A percentile compares a stretch with the other conserved stretches of the same genome.
phyloP scores from a whole-genome alignment of 2,329 filamentous ascomycete genomes.

The Scytalidium lignicola region DNA sequence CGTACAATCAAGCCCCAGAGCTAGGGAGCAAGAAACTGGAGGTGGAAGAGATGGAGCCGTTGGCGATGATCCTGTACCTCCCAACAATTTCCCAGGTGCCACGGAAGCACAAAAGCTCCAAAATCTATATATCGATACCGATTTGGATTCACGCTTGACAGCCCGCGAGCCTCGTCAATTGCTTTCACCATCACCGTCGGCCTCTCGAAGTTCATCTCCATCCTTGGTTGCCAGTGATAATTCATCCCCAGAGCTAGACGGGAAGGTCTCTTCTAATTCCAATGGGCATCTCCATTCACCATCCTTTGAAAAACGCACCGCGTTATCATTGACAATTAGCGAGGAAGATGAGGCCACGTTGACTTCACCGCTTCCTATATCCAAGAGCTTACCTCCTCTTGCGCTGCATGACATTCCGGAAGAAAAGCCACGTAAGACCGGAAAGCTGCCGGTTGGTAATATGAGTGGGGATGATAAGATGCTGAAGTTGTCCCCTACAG shows the following conservation, averaged over 20 bases:
- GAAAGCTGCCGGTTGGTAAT: constrained; percentile 17
- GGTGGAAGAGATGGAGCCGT: not conserved
- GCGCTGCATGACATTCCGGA: constrained; percentile 25
- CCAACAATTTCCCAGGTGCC: not conserved
- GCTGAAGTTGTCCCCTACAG: constrained; percentile 50
- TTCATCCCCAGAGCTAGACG: constrained; percentile 9
- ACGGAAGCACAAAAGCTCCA: not conserved
- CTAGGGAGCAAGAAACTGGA: not conserved
- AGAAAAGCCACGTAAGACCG: constrained; percentile 17
- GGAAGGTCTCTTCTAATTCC: constrained; percentile 5
- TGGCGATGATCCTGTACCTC: constrained; percentile 1
- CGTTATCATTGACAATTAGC: not conserved
- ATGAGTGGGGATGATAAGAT: constrained; percentile 34
- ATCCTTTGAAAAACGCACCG: constrained; percentile 12
- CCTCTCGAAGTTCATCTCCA: constrained; percentile 19
- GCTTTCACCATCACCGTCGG: constrained; percentile 21
- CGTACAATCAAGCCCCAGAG: not conserved
- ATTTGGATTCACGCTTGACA: constrained; percentile 5
- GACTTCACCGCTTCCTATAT: constrained; percentile 15
- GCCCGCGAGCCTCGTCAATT: constrained; percentile 16
- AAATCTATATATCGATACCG: not conserved
- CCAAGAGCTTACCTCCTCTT: constrained; percentile 16
- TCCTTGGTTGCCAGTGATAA: constrained; percentile 11
- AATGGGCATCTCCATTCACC: constrained; percentile 12
- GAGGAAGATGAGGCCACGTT: constrained; percentile 11